phyloP scores from a whole-genome alignment of 148 eudicot species.

The Persicaria tinctoria region DNA sequence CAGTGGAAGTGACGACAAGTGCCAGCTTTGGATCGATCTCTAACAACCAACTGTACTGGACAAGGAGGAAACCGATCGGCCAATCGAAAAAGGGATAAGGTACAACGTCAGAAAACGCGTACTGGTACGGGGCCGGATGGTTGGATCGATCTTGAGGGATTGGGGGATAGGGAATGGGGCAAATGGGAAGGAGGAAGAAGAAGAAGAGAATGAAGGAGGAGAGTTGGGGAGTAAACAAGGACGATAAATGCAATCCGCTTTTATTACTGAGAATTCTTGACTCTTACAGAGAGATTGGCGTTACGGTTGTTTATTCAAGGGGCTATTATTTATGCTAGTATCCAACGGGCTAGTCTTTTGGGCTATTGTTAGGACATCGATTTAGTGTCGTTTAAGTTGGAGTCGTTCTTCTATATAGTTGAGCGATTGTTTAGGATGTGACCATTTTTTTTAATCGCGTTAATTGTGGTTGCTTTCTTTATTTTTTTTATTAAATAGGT shows the following conservation, averaged over 20 bases:
- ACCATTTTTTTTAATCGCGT: too few species aligned
- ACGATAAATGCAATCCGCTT: conserved; percentile 2
- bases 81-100: neutral
- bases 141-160: neutral
- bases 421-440: too few species aligned
- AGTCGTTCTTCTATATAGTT: too few species aligned
- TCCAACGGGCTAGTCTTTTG: too few species aligned
- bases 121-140: neutral
- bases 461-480: too few species aligned
- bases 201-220: conserved; percentile 9
- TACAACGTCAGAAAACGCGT: neutral
- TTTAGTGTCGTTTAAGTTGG: too few species aligned
- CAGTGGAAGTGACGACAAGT: neutral
- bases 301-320: neutral
- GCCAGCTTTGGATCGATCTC: neutral
- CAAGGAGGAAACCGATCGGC: neutral
- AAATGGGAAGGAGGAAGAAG: neutral
- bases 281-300: conserved; percentile 1
- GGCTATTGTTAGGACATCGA: too few species aligned
- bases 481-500: too few species aligned
- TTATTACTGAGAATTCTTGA: conserved; percentile 14
- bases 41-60: neutral
- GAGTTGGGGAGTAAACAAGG: neutral
- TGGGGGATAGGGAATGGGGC: neutral
- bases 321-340: too few species aligned